phyloP scores from a whole-genome alignment of 129 eudicot genomes.

The carrot (Daucus carota) region DH1_v3.0 NC_030381.2:26956501-26957000 shows the following conservation, averaged over 20 bases:
- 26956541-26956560: slow-evolving; percentile 88
- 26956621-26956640: neutral
- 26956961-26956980: too few species aligned
- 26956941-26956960: too few species aligned
- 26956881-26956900: too few species aligned
- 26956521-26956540: slow-evolving; percentile 75
- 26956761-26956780: neutral
- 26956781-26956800: neutral
- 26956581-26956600: neutral
- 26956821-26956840: neutral
- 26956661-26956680: neutral
- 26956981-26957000: too few species aligned
- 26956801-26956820: neutral
- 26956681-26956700: neutral
- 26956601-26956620: slow-evolving; percentile 8
- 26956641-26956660: neutral
- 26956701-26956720: neutral
- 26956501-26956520: slow-evolving; percentile 66
- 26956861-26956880: too few species aligned
- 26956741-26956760: neutral
- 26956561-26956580: slow-evolving; percentile 56
- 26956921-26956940: too few species aligned
- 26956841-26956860: neutral
- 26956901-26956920: too few species aligned
- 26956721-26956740: neutral